Base-by-base conservation (phyloP, 768 basidiomycete genomes). In the Baorangia bicolor region DNA sequence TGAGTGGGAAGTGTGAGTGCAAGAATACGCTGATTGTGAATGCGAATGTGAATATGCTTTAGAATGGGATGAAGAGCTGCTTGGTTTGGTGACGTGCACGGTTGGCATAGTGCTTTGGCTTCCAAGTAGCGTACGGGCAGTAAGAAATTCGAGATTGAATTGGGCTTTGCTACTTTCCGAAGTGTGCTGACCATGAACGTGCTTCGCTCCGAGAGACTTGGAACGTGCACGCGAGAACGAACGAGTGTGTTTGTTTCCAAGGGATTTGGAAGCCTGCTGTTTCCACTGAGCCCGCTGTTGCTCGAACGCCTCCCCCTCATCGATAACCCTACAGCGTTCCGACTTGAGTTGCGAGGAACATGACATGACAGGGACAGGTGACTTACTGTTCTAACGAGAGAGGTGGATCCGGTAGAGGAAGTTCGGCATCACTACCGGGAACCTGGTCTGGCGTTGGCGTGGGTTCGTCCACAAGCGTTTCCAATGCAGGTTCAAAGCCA, bases 281-380 rank as follows among this genome's bases (percentile, higher is more conserved):
- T 86, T 82, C 90, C 90, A 92, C 59, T 76, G 72, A 47, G 79
- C 77, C 16, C 90, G 84, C 57, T 91, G 81, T 47, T 74, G 75
- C n/a, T 83, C 78, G 12, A 91, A 76, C 43, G 74, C 74, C 50
- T 81, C 74, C 12, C 84, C 81, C 57, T 90, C 87, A 56, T 82
- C 81, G 11, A 92, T 73, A 23, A 90, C 88, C 62, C 89, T 91
- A 57, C 11, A 56, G 37, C 5, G 30, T 33, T 21, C 0, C 30
- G 31, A 20, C 1, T 6, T 61, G 0, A 49, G 40, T 12, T 21
- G n/a, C 40, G 25, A 50, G 5, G 13, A 45, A 46, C 9, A 33
- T 21, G 31, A 25, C 10, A 18, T 5, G 48, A 43, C 3, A 30
- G 18, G 37, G 33, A 44, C 20, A 58, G 21, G 31, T 27, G 2